phyloP scores from a whole-genome alignment of 2,329 filamentous ascomycete species.

The Knoxdaviesia capensis region DNA sequence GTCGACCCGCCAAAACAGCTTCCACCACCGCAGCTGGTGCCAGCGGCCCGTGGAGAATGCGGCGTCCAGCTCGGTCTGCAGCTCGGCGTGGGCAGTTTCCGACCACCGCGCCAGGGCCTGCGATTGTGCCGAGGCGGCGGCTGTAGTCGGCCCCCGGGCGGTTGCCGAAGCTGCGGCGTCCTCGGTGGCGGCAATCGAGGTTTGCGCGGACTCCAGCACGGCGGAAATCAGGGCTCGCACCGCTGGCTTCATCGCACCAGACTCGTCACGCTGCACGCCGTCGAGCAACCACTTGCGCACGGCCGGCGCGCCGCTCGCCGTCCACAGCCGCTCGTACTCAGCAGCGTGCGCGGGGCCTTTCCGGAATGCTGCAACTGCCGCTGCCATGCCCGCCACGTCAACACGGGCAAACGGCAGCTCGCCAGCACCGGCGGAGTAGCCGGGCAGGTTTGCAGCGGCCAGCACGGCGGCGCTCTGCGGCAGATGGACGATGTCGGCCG shows the following conservation, averaged over 20 bases:
- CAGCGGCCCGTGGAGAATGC: conserved; percentile 61
- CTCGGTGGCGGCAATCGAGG: conserved; percentile 29
- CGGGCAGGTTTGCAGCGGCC: conserved; percentile 37
- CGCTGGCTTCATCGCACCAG: conserved; percentile 38
- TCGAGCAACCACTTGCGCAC: conserved; percentile 44
- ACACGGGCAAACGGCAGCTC: conserved; percentile 31
- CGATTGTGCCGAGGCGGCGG: conserved; percentile 24
- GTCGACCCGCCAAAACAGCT: conserved; percentile 85
- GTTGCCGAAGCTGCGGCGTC: conserved; percentile 14
- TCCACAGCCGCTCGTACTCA: conserved; percentile 57
- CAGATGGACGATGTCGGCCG: conserved; percentile 21
- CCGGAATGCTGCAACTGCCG: conserved; percentile 48
- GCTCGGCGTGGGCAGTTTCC: conserved; percentile 60
- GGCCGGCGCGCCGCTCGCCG: conserved; percentile 44
- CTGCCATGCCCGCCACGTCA: conserved; percentile 39
- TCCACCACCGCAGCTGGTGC: conserved; percentile 79
- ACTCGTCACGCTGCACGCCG: conserved; percentile 19
- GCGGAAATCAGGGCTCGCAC: conserved; percentile 48
- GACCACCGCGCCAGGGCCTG: conserved; percentile 50
- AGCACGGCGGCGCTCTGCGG: conserved; percentile 21
- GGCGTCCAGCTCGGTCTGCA: conserved; percentile 58
- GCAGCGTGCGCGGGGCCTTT: conserved; percentile 48
- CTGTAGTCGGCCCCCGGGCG: conserved; percentile 14
- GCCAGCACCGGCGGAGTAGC: conserved; percentile 16
- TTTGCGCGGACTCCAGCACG: conserved; percentile 34